Evolutionary conservation across 306 rosid species (phyloP).

Genomic region (Myrica gale): DNA sequence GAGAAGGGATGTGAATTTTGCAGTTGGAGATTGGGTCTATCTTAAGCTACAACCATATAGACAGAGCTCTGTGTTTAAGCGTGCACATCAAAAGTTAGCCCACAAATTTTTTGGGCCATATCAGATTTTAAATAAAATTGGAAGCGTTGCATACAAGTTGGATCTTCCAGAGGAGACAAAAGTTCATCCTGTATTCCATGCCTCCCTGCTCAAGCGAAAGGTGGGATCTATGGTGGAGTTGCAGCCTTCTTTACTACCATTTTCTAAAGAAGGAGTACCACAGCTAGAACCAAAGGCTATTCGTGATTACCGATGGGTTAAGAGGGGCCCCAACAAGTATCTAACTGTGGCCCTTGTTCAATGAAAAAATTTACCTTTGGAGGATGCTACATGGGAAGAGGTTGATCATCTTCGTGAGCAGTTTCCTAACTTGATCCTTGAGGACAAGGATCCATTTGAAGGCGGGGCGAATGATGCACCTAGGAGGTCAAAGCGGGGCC

Average conservation of each 20-base stretch:
- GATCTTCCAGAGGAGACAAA: neutral
- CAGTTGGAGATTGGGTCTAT: neutral
- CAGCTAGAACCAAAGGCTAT: neutral
- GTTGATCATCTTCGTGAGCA: neutral
- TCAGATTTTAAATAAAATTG: neutral
- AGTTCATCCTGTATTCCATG: neutral
- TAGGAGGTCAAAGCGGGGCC: too few species aligned
- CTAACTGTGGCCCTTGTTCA: neutral
- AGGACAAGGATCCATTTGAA: neutral
- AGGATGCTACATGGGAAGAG: conserved; percentile 11
- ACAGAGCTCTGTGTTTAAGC: neutral
- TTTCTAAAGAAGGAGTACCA: neutral
- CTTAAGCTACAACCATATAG: neutral
- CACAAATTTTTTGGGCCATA: neutral
- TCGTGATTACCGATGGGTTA: neutral
- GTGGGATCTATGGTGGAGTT: too few species aligned
- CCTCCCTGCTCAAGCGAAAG: neutral
- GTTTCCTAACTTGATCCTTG: conserved; percentile 6
- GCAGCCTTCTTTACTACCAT: neutral
- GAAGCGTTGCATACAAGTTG: neutral
- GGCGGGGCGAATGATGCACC: neutral
- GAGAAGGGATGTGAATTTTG: neutral
- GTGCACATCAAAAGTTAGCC: conserved; percentile 7
- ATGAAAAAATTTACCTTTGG: neutral
- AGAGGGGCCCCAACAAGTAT: too few species aligned